These are phyloP conservation scores for Carex sylvatica DNA, from an alignment of 202 grass and related monocot species.

Conservation along the genomic window DNA sequence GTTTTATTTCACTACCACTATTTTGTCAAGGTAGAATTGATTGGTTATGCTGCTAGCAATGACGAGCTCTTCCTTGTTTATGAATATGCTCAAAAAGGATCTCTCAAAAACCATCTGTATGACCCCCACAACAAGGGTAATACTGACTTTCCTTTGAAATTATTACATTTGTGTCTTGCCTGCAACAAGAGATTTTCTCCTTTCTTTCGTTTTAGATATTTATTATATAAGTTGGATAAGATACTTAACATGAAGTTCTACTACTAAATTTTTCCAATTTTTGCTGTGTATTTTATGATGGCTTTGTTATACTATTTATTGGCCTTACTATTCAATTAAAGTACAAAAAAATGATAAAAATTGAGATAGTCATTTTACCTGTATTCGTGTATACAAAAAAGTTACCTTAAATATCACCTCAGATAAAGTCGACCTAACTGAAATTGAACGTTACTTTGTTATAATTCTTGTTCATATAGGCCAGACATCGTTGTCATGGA, in stretches of 20 bases:
- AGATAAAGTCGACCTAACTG: neutral
- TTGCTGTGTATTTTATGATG: neutral
- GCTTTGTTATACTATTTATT: conserved; percentile 1
- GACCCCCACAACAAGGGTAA: conserved; percentile 95
- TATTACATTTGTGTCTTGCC: neutral
- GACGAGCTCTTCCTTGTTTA: conserved; percentile 95
- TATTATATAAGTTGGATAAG: neutral
- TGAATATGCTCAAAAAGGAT: conserved; percentile 96
- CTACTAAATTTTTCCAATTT: neutral
- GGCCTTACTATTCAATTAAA: neutral
- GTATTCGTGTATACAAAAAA: neutral
- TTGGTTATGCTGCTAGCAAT: conserved; percentile 93
- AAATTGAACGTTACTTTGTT: neutral
- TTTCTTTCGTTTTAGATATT: neutral
- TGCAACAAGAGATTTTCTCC: neutral
- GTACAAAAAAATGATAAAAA: neutral
- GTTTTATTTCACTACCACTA: conserved; percentile 39
- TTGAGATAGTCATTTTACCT: neutral
- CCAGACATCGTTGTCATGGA: conserved; percentile 89
- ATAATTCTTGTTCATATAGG: conserved; percentile 43
- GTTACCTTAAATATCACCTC: neutral
- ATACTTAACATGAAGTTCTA: neutral
- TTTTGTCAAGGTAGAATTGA: conserved; percentile 99
- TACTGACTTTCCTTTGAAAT: neutral
- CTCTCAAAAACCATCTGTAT: conserved; percentile 89